Evolutionary conservation across 2,329 filamentous ascomycete genomes (phyloP), one percentile per base, ranked within the genome.

Genomic region (Emergomyces africanus): DNA sequence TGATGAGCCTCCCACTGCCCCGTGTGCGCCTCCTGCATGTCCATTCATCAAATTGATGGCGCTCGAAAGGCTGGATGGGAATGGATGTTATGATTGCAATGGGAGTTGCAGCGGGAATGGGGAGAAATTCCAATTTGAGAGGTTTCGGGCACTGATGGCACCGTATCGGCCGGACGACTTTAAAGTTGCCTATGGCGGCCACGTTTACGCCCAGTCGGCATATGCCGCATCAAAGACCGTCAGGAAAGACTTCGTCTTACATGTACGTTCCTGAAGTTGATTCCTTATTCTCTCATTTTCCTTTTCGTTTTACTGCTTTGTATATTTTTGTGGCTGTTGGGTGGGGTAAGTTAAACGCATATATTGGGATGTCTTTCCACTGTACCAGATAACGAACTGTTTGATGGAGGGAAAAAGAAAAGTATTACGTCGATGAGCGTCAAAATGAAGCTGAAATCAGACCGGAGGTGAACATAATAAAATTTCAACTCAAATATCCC

Each of bases 141-240:
- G 55, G 2, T 73, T 73, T 35, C 64, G 66, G 39, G 62, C 72
- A 1, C 49, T 68, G 15, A 63, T 69, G 41, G 54, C 56, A 3
- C 72, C 71, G 2, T 80, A 75, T 61, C 71, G 74, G 12, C 77
- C 78, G 0, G 75, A 72, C 2, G 70, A 69, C 6, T 67, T 72
- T 18, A 70, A 70, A 1, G 70, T 74, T 15, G 76, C 79, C 0
- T 82, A 81, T 67, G 80, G 80, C 14, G 80, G 80, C 1, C 79
- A 83, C 69, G 79, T 82, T 4, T 82, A 78, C 63, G 77, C 78
- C n/a, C 81, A 83, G 67, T 77, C 80, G 37, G 79, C 78, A 18
- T 83, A 78, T 72, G 80, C 80, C 18, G 80, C 81, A 9, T 77
- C 77, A 9, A 77, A 81, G 61, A 83, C 80, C 1, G 77, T 82